Conservation (phyloP, 2,329 filamentous ascomycete species). For the Penicillium sp. region DNA sequence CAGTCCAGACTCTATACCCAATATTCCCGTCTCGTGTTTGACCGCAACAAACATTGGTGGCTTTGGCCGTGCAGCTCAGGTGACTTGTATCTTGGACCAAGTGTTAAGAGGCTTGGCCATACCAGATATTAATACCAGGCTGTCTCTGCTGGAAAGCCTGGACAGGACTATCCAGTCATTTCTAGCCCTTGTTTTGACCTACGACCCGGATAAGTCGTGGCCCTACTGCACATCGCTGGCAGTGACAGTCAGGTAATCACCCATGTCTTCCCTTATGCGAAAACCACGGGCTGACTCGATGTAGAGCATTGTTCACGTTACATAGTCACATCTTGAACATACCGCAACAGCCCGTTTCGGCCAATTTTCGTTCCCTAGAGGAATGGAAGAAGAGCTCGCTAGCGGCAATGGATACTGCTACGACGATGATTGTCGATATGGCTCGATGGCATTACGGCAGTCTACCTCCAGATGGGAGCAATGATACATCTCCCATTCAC, state of each 20-base stretch:
- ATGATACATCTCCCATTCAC: neutral
- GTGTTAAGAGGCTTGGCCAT: neutral
- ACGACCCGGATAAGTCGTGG: too few species aligned
- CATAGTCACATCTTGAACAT: neutral
- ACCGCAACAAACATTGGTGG: neutral
- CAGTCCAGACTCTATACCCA: neutral
- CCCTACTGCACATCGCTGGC: too few species aligned
- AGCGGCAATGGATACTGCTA: conserved; percentile 3
- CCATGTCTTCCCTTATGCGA: too few species aligned
- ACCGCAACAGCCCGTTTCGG: neutral
- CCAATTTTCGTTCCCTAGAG: neutral
- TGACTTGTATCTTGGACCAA: neutral
- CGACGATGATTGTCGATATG: conserved; percentile 3
- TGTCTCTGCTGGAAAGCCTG: neutral
- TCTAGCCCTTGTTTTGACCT: too few species aligned
- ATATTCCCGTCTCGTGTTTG: neutral
- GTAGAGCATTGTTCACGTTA: neutral
- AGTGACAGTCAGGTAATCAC: too few species aligned
- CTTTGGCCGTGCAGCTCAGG: conserved; percentile 3
- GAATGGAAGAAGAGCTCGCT: conserved; percentile 1
- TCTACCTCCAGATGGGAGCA: neutral
- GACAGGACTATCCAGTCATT: neutral
- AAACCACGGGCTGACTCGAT: neutral
- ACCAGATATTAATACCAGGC: neutral
- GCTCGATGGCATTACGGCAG: neutral